Base-by-base conservation (phyloP, 108 stramenopile species). In the Skeletonema marinoi region DNA sequence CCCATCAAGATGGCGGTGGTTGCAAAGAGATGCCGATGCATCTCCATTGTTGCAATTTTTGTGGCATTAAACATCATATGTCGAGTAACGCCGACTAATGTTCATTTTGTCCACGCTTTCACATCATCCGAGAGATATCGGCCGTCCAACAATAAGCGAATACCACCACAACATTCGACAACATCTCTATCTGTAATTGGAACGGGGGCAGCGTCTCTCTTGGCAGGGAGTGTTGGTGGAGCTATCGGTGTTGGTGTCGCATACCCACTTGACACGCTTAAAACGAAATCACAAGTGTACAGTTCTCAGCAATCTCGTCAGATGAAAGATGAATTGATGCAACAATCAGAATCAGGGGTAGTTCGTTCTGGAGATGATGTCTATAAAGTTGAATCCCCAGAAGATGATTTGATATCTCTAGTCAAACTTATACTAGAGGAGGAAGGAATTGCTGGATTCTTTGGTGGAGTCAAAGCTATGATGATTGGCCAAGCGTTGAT, bases 401-500 rank as follows among this genome's bases (percentile, higher is more conserved):
- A 66, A 30, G 71, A 79, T 25, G 78, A 79, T 48, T 60, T 78
- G 50, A 32, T 80, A 61, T 71, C 76, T 3, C 60, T 80, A 9
- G 65, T 79, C 21, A 69, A 68, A 35, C 25, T 75, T 14, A 70
- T 80, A 54, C 69, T 76, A 3, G 46, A 78, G 41, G 31, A 30
- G 8, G 83, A 84, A 30, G 85, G 85, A 0, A 29, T 82, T 19
- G 66, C 58, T 16, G 82, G 82, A 17, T 83, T 86, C 60, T 86
- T 74, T 63, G 82, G 82, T 4, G 85, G 85, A 17, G 85, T 86
- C 5, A 77, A 83, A 66, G 82, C 67, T 6, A 83, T 86, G 85
- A 82, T 86, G 78, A 81, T 83, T 17, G 85, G 85, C 0, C 85
- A 86, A 66, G 82, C 85, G 12, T 64, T 86, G 32, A 83, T 83